A percentile compares a stretch with the other conserved stretches of the same genome.
These are phyloP conservation scores for Thielaviopsis musarum DNA, from an alignment of 2,329 filamentous ascomycete species.

Conservation along the genomic window DNA sequence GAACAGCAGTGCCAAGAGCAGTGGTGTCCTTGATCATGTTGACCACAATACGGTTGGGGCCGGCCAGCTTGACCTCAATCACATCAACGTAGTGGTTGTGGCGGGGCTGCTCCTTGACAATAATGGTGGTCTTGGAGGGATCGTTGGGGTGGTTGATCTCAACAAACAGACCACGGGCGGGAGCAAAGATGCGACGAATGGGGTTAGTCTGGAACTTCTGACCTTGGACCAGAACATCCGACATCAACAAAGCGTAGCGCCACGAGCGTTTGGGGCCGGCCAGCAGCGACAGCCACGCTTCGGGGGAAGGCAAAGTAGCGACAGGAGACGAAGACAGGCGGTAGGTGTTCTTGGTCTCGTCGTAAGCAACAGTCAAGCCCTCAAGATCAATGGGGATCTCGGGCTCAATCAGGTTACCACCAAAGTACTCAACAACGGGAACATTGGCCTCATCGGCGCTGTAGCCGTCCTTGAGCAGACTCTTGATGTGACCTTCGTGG, in stretches of 20 bases:
- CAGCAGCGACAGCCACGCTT: constrained; percentile 76
- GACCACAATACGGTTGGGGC: constrained; percentile 65
- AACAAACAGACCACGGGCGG: constrained; percentile 70
- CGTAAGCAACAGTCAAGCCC: constrained; percentile 67
- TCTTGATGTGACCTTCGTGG: constrained; percentile 72
- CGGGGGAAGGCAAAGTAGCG: constrained; percentile 56
- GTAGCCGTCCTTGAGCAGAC: constrained; percentile 67
- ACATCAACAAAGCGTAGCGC: constrained; percentile 86
- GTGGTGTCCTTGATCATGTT: constrained; percentile 90
- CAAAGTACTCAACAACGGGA: constrained; percentile 86
- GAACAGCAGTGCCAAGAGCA: constrained; percentile 64
- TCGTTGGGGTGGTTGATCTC: constrained; percentile 75
- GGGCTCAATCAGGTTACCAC: constrained; percentile 62
- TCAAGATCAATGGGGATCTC: constrained; percentile 65
- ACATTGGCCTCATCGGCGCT: constrained; percentile 54
- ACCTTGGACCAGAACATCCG: constrained; percentile 86
- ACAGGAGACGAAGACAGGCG: constrained; percentile 62
- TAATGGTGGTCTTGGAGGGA: constrained; percentile 66
- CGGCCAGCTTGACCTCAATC: constrained; percentile 63
- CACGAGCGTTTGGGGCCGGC: constrained; percentile 77
- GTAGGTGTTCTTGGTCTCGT: constrained; percentile 65
- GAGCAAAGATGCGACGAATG: constrained; percentile 78
- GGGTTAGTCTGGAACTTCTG: constrained; percentile 97
- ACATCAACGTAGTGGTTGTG: constrained; percentile 79
- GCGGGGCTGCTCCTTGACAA: constrained; percentile 71